Evolutionary conservation across 1,284 basidiomycete species (phyloP).

Genomic region (Ustilago nuda): DNA sequence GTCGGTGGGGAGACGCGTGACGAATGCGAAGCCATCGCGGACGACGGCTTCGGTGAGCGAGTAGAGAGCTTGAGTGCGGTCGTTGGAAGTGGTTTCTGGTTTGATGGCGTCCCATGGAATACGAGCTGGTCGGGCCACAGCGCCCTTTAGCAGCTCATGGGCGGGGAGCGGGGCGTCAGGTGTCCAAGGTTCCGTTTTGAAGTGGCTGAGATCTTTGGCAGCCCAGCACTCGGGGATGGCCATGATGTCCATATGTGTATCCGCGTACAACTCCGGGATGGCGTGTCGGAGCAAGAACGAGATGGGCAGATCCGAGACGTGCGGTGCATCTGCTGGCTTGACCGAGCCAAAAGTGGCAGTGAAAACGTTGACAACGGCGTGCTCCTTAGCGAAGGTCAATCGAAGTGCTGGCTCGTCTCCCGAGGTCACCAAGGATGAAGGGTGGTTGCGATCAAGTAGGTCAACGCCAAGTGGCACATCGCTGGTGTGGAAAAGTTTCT

Average conservation of each 20-base stretch:
- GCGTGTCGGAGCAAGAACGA: conserved; percentile 71
- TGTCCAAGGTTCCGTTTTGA: conserved; percentile 49
- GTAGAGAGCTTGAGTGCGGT: conserved; percentile 57
- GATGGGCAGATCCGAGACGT: conserved; percentile 70
- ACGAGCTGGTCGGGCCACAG: conserved; percentile 74
- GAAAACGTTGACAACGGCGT: conserved; percentile 59
- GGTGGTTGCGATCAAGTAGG: conserved; percentile 71
- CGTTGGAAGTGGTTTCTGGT: conserved; percentile 18
- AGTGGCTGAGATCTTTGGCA: conserved; percentile 53
- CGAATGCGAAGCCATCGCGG: conserved; percentile 73
- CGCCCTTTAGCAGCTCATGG: conserved; percentile 13
- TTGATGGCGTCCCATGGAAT: conserved; percentile 50
- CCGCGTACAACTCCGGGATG: conserved; percentile 68
- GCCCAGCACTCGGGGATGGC: conserved; percentile 58
- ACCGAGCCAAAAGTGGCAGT: conserved; percentile 47
- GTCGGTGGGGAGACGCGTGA: conserved; percentile 74
- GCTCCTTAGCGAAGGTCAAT: conserved; percentile 44
- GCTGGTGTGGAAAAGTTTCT: conserved; percentile 80
- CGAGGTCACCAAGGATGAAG: conserved; percentile 34
- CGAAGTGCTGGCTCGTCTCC: conserved; percentile 36
- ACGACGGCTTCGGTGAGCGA: conserved; percentile 68
- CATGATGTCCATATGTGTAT: conserved; percentile 61
- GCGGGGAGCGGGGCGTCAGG: conserved; percentile 15
- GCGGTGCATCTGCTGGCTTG: conserved; percentile 33
- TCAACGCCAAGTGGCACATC: conserved; percentile 70